Evolutionary conservation across 306 rosid genomes (phyloP).

Genomic region (Prunus mira): DNA sequence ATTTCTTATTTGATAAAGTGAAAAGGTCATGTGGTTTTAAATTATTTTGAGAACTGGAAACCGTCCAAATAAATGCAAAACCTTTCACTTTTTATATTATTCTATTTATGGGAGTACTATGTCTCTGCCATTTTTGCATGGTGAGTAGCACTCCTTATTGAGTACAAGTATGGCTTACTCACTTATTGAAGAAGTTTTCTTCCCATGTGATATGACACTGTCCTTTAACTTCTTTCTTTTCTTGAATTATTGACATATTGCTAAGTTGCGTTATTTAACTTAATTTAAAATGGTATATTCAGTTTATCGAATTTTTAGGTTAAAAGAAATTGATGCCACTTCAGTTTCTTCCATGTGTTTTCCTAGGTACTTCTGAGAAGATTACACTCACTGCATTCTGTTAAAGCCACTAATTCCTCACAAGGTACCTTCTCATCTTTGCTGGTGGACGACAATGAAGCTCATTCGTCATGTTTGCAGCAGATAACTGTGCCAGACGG

Average conservation of each 20-base stretch:
- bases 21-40: too few species aligned
- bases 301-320: background rate
- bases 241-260: background rate
- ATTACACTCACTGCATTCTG: conserved; percentile 53
- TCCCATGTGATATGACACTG: background rate
- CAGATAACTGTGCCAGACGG: conserved; percentile 26
- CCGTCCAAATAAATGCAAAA: too few species aligned
- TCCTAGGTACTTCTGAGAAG: conserved; percentile 62
- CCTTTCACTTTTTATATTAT: too few species aligned
- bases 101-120: too few species aligned
- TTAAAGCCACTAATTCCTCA: conserved; percentile 40
- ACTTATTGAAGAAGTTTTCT: too few species aligned
- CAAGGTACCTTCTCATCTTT: conserved; percentile 30
- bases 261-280: background rate
- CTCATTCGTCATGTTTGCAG: conserved; percentile 28
- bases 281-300: background rate
- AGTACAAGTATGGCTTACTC: too few species aligned
- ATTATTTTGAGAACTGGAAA: too few species aligned
- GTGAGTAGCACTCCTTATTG: too few species aligned
- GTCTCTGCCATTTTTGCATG: too few species aligned
- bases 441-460: conserved; percentile 18
- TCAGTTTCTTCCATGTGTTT: conserved; percentile 6
- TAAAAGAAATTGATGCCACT: background rate
- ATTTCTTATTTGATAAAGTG: too few species aligned
- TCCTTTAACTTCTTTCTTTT: background rate